Evolutionary conservation across 257 asterid species (phyloP), one percentile per base, ranked within the genome.

Genomic region (Lycium barbarum): DNA sequence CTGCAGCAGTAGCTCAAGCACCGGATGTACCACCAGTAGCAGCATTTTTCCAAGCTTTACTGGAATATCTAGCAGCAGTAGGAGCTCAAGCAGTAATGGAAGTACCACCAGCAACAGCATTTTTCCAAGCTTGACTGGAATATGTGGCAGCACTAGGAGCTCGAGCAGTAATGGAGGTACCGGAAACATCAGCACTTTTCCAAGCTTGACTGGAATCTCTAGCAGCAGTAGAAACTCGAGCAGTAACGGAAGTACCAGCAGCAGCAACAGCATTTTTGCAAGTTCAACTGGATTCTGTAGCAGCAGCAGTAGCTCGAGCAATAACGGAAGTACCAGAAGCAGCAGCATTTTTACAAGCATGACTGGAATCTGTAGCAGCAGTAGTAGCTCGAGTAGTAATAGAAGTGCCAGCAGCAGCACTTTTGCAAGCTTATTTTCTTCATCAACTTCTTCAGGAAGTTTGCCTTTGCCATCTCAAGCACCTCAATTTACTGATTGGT

Each of bases 371-470:
- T 83, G 91, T 90, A 88, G 88, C 82, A 89, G 88, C 85, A 87
- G 86, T 15, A 89, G 88, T 40, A 40, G 87, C 83, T 90, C 92
- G 43, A 90, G 92, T 85, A 90, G 86, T 83, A 91, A 87, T 11
- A 92, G 94, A 73, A 92, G 93, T 89, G 85, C 91, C 15, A 90
- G 85, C 45, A 91, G 86, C 68, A 90, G 92, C 86, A 91, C 89
- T 40, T 91, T 92, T 61, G 91, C 96, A 78, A 92, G 94, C 90
- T 85, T 93, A 83, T 92, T 94, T 84, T 94, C 96, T 83, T 90
- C 98, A 22, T 90, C 98, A 51, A 90, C 93, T 54, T 55, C 91
- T 79, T 90, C 98, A 11, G 90, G 85, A 90, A 91, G 84, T 84
- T 86, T 88, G 62, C 93, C 87, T 84, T 86, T 88, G 66, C 93